Base-by-base conservation (phyloP, 345 rosid species). In the Gossypium mustelinum region DNA sequence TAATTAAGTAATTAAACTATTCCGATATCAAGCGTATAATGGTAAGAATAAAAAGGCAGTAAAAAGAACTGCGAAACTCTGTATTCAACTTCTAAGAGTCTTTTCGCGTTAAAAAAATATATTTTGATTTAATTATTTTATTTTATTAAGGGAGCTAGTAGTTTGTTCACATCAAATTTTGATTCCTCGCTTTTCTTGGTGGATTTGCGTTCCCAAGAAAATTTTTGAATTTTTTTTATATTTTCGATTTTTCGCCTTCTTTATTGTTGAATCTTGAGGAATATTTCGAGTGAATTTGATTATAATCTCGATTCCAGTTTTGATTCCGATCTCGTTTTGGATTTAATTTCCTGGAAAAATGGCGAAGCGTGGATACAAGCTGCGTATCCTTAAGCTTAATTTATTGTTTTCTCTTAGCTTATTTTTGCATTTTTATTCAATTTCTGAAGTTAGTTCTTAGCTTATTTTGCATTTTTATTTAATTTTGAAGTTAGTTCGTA, bases 341-440 rank as follows among this genome's bases (percentile, higher is more conserved):
- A 72, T 63, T 80, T 71, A 11, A 2, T 51, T 73, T 63, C 51
- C 16, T 18, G 50, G 68, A 75, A 55, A 76, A 91, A 57, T 91
- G 97, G 89, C 96, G 73, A 91, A 89, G 86, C 97, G 97, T 81
- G 98, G 97, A 83, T 91, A 89, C 80, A 92, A 94, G 89, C 92
- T 94, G 64, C 98, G 98, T 94, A 94, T 94, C 98, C 94, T 91
- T 59, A 0, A 3, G 62, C 68, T 65, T 56, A 17, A 47, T 20
- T 60, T 63, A 47, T 56, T 66, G 2, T 54, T 16, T 11, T 69
- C n/a, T 16, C 27, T 58, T 24, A n/a, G 24, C 11, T 25, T 48
- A 7, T 68, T 68, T 3, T 50, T 27, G 3, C 11, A 25, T 2
- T 27, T 69, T 20, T 77, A 57, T 72, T n/a, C 55, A 56, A 60